Evolutionary conservation across 768 basidiomycete species (phyloP), one percentile per base, ranked within the genome.

Genomic region (Russula abietina): DNA sequence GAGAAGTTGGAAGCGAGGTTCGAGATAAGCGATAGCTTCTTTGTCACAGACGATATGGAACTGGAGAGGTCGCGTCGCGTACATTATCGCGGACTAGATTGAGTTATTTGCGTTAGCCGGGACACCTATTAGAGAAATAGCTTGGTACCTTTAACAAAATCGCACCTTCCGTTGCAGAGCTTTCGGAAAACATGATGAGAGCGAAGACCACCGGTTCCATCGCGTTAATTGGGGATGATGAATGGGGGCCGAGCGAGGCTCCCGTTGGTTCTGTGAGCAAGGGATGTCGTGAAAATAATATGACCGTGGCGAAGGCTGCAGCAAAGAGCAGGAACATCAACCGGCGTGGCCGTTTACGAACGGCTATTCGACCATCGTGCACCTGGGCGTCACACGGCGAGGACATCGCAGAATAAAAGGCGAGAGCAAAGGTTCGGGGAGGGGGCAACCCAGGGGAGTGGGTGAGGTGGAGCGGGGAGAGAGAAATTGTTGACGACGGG

Each of bases 41-140:
- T 78, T 74, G 63, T 81, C 79, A 66, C 79, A 80, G 32, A 82
- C 70, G 46, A 79, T 76, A 65, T 79, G 77, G 53, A 79, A 71
- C 10, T 77, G 72, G n/a, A 74, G 69, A 4, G 78, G 77, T 57
- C 71, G 71, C 22, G 73, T 70, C 38, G 69, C 75, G 57, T 79
- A 76, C 64, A 79, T 72, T 16, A 79, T 62, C 53, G 75, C 74
- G 32, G 77, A 73, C 77, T 78, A 36, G 43, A 5, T 46, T 24
- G 0, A 38, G 9, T 24, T 16, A 17, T 39, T 7, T 24, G 4
- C 17, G 43, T 61, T 14, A 54, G 30, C 4, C 2, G 1, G 5
- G 28, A 30, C 28, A 30, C 28, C 28, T 2, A 30, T 30, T 30
- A 2, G 28, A 30, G 5, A 2, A 30, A 30, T 30, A 30, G 5